Conservation (phyloP, 495 filamentous ascomycete species). For the Penicillium steckii region DNA sequence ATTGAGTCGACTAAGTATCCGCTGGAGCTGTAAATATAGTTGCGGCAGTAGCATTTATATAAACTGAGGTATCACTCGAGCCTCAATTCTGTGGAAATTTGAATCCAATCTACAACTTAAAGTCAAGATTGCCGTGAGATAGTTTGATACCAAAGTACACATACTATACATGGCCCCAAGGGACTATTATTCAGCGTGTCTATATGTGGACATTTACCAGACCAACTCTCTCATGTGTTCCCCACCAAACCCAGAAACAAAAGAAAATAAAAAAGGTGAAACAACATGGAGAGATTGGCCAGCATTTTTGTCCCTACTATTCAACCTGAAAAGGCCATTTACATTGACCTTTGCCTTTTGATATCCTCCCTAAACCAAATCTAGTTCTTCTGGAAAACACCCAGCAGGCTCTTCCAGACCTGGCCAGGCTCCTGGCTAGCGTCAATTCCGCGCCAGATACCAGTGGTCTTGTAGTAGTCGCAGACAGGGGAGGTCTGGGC, state of each 20-base stretch:
- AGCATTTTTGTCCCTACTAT: not conserved
- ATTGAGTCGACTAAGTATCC: conserved; percentile 78
- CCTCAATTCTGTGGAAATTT: too few species aligned
- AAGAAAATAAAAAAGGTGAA: conserved; percentile 15
- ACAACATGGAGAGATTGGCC: conserved; percentile 9
- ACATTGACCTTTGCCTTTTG: conserved; percentile 9
- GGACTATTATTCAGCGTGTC: conserved; percentile 20
- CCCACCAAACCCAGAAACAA: conserved; percentile 14
- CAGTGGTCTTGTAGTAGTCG: conserved; percentile 92
- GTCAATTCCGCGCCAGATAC: conserved; percentile 95
- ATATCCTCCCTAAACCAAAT: conserved; percentile 1
- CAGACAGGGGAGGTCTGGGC: conserved; percentile 90
- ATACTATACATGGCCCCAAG: conserved; percentile 30
- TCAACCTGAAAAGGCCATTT: too few species aligned
- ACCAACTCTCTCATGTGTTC: conserved; percentile 7
- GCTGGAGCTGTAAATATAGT: conserved; percentile 32
- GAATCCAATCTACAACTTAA: too few species aligned
- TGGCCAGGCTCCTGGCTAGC: conserved; percentile 93
- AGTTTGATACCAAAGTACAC: conserved; percentile 24
- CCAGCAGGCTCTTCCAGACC: conserved; percentile 90
- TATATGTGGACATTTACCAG: conserved; percentile 25
- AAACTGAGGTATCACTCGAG: too few species aligned
- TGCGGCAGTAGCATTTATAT: too few species aligned
- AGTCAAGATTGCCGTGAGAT: too few species aligned
- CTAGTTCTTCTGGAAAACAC: conserved; percentile 68